Evolutionary conservation across 306 rosid species (phyloP).

Genomic region (Canavalia gladiata): DNA sequence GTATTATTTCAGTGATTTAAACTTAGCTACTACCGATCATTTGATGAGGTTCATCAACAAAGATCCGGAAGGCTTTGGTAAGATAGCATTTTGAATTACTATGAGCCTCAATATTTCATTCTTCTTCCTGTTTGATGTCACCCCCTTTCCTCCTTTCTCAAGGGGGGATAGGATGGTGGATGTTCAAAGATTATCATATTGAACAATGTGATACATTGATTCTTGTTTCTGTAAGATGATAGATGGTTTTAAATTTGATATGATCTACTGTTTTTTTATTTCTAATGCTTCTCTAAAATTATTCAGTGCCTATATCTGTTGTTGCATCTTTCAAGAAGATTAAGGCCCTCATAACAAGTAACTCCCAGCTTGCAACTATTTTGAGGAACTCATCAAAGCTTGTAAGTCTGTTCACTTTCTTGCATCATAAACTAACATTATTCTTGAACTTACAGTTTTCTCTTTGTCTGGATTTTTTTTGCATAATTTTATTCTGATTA

Average conservation of each 20-base stretch:
- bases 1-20: constrained; percentile 96
- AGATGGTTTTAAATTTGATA: constrained; percentile 36
- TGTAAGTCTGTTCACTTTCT: constrained; percentile 61
- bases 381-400: constrained; percentile 90
- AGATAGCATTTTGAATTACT: constrained; percentile 36
- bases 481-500: constrained; percentile 25
- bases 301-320: constrained; percentile 88
- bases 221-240: constrained; percentile 40
- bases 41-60: constrained; percentile 95
- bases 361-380: constrained; percentile 88
- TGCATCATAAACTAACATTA: constrained; percentile 21
- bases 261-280: constrained; percentile 33
- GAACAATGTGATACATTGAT: constrained; percentile 13
- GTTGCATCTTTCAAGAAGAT: constrained; percentile 99
- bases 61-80: constrained; percentile 96
- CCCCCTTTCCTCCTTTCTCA: constrained; percentile 10
- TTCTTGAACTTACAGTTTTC: constrained; percentile 1
- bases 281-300: constrained; percentile 49
- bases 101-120: constrained; percentile 29
- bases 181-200: constrained; percentile 28
- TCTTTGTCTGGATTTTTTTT: neutral
- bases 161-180: constrained; percentile 36
- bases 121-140: constrained; percentile 32
- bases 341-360: constrained; percentile 77
- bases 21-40: constrained; percentile 97